Conservation (phyloP, 2,329 filamentous ascomycete genomes). For the Aspergillus tubingensis region DNA sequence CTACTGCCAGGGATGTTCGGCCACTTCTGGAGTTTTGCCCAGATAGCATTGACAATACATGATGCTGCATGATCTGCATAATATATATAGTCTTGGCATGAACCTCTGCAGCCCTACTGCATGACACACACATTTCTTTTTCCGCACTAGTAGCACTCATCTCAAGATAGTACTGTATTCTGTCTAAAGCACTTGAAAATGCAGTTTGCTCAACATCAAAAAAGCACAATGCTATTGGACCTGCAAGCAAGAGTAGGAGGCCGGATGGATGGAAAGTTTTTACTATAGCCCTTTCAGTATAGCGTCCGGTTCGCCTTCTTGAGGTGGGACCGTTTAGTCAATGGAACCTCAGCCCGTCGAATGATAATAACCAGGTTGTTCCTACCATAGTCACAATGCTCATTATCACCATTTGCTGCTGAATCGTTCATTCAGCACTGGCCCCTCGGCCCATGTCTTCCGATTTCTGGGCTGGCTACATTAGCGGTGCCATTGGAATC, state of each 20-base stretch:
- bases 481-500: slow-evolving; percentile 83
- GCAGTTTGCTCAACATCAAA: too few species aligned
- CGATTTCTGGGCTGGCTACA: slow-evolving; percentile 92
- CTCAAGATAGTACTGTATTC: neutral
- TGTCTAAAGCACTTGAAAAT: too few species aligned
- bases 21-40: neutral
- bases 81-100: neutral
- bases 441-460: slow-evolving; percentile 63
- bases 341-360: neutral
- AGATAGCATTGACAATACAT: neutral
- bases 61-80: neutral
- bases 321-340: slow-evolving; percentile 6
- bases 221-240: too few species aligned
- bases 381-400: neutral
- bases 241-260: neutral
- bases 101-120: neutral
- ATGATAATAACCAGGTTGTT: neutral
- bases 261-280: neutral
- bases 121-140: neutral
- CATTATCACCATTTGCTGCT: neutral
- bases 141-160: neutral
- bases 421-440: neutral
- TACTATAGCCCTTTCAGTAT: slow-evolving; percentile 3
- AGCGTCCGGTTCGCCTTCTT: neutral
- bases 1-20: too few species aligned